These are phyloP conservation scores for Trichophyton mentagrophytes DNA, from an alignment of 2,329 filamentous ascomycete genomes.

Conservation along the genomic window DNA sequence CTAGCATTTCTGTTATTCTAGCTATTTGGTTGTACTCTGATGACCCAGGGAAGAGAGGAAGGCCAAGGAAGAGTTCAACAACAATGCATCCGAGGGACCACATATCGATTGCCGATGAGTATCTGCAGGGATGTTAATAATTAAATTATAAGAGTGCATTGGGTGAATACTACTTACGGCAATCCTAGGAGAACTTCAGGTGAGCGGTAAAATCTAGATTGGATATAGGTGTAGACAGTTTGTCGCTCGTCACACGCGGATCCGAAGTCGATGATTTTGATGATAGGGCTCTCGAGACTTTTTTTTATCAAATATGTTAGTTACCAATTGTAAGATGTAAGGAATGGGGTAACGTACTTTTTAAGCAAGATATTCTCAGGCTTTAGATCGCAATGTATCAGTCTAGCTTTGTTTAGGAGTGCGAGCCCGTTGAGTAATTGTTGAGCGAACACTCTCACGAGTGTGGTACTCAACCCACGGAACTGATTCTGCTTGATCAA, in stretches of 20 bases:
- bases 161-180: conserved; percentile 40
- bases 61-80: conserved; percentile 86
- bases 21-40: conserved; percentile 99
- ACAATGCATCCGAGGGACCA: conserved; percentile 98
- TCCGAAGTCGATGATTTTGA: conserved; percentile 99
- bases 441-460: conserved; percentile 94
- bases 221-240: conserved; percentile 98
- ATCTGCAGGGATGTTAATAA: conserved; percentile 33
- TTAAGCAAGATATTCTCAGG: conserved; percentile 96
- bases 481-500: conserved; percentile 99
- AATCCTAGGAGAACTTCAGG: conserved; percentile 91
- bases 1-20: conserved; percentile 94
- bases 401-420: conserved; percentile 82
- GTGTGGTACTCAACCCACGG: conserved; percentile 86
- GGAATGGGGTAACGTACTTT: conserved; percentile 45
- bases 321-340: neutral
- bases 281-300: conserved; percentile 89
- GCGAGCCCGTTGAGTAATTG: conserved; percentile 87
- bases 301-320: neutral
- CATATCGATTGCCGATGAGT: conserved; percentile 98
- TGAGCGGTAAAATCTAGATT: conserved; percentile 94
- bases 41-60: conserved; percentile 89
- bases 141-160: neutral
- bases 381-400: conserved; percentile 97
- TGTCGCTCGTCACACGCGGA: conserved; percentile 97